Evolutionary conservation across 2,329 filamentous ascomycete species (phyloP), one percentile per base, ranked within the genome.

Genomic region (Hypoxylon sp.): DNA sequence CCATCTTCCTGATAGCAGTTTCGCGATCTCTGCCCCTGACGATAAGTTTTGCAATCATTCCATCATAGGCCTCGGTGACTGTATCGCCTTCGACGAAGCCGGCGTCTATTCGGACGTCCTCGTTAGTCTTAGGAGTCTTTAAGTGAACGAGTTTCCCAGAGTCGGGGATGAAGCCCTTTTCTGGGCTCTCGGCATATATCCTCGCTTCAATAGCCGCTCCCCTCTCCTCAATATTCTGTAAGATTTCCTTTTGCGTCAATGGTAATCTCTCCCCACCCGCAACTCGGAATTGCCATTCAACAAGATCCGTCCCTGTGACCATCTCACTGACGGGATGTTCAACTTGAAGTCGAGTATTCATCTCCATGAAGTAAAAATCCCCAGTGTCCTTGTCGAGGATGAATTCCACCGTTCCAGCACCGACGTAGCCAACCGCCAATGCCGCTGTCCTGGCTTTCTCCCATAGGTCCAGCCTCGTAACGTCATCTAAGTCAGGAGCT

Each of bases 11-110:
- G 53, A 99, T 91, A 2, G 94, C 93, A 25, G 92, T 91, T 77
- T 91, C 87, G 65, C 96, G 87, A 62, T 91, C 91, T 14, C 89
- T 87, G 0, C 93, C 96, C 63, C 93, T 89, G 5, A 98, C 93
- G 73, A 99, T 99, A 57, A 99, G 87, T 82, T 99, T 99, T 48
- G 96, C 93, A 72, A 99, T 97, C 96, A 99, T 99, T 28, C 96
- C 96, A 74, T 99, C 96, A 79, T 99, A 99, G 60, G 96, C 93
- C 64, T 95, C 93, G 0, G 94, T 97, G 2, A 99, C 93, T 69
- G 93, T 93, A 77, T 97, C 95, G 25, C 96, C 96, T 72, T 94
- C 87, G 28, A 94, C 88, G 78, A 98, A 98, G 1, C 96, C 96
- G 49, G 94, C 94, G 76, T 99, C 96, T 71, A 99, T 94, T 43